These are phyloP conservation scores for Davidsoniella australis DNA, from an alignment of 2,329 filamentous ascomycete genomes.

Conservation along the genomic window DNA sequence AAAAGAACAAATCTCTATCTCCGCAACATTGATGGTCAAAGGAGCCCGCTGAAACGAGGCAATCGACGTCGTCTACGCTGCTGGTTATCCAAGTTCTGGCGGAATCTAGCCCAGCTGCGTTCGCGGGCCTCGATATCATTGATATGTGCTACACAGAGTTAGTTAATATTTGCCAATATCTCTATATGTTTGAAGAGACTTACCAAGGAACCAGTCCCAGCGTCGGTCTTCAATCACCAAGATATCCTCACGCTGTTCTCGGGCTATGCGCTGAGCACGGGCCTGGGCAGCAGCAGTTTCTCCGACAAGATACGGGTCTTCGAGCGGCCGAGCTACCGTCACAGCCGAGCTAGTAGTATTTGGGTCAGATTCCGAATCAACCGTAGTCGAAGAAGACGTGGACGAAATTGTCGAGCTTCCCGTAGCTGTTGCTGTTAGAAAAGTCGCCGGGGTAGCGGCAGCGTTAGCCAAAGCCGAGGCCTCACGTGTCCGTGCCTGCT, in stretches of 20 bases:
- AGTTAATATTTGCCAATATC: constrained; percentile 14
- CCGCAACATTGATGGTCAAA: not conserved
- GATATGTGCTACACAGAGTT: constrained; percentile 28
- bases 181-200: constrained; percentile 17
- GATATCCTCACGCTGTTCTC: constrained; percentile 37
- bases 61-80: constrained; percentile 13
- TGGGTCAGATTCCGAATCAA: constrained; percentile 15
- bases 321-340: constrained; percentile 30
- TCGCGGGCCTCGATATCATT: constrained; percentile 33
- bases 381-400: not conserved
- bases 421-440: too few species aligned
- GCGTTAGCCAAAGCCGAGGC: not conserved
- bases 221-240: constrained; percentile 38
- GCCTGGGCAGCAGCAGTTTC: constrained; percentile 44
- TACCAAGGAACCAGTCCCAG: constrained; percentile 45
- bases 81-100: constrained; percentile 21
- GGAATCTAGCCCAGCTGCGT: constrained; percentile 28
- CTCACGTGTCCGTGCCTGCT: constrained; percentile 15
- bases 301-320: constrained; percentile 52
- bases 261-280: constrained; percentile 37
- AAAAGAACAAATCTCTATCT: not conserved
- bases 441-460: too few species aligned
- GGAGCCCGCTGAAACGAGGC: constrained; percentile 6
- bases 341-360: constrained; percentile 12
- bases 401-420: not conserved